Conservation (phyloP, 2,329 filamentous ascomycete genomes). For the Xylariaceae sp. region DNA sequence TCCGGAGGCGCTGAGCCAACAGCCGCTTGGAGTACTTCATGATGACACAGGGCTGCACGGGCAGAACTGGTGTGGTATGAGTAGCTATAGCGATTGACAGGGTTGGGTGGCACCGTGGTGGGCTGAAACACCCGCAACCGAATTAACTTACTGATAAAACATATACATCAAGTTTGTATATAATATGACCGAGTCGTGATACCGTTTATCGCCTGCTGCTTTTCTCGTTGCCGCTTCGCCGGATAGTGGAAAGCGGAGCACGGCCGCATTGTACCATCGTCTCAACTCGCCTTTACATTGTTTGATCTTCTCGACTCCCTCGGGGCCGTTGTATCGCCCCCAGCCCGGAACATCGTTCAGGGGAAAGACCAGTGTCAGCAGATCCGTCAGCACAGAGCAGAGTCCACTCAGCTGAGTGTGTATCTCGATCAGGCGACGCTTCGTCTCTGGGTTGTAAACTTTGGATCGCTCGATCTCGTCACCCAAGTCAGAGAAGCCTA, state of each 20-base stretch:
- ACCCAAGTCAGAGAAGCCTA: constrained; percentile 39
- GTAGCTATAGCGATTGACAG: too few relatives aligned
- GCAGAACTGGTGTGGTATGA: constrained; percentile 38
- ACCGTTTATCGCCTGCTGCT: constrained; percentile 25
- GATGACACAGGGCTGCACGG: constrained; percentile 40
- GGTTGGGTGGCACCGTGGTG: too few relatives aligned
- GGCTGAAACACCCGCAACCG: background rate
- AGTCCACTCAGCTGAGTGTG: constrained; percentile 42
- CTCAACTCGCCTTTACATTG: constrained; percentile 34
- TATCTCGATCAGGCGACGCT: constrained; percentile 39
- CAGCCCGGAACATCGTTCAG: constrained; percentile 38
- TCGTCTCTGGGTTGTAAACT: constrained; percentile 42
- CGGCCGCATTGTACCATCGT: constrained; percentile 37
- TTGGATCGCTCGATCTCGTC: constrained; percentile 40
- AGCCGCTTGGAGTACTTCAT: constrained; percentile 41
- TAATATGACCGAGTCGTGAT: constrained; percentile 38
- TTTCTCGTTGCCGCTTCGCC: constrained; percentile 24
- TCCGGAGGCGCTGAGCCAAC: constrained; percentile 34
- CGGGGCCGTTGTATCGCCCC: constrained; percentile 31
- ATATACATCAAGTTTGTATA: constrained; percentile 46
- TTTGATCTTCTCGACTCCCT: constrained; percentile 30
- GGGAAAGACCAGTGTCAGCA: constrained; percentile 41
- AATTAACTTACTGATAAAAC: constrained; percentile 42
- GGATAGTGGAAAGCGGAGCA: constrained; percentile 35
- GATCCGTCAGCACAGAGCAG: constrained; percentile 41